A percentile compares a stretch with the other conserved stretches of the same genome.
phyloP scores from a whole-genome alignment of 2,329 filamentous ascomycete species.

The Bertia moriformis region DNA sequence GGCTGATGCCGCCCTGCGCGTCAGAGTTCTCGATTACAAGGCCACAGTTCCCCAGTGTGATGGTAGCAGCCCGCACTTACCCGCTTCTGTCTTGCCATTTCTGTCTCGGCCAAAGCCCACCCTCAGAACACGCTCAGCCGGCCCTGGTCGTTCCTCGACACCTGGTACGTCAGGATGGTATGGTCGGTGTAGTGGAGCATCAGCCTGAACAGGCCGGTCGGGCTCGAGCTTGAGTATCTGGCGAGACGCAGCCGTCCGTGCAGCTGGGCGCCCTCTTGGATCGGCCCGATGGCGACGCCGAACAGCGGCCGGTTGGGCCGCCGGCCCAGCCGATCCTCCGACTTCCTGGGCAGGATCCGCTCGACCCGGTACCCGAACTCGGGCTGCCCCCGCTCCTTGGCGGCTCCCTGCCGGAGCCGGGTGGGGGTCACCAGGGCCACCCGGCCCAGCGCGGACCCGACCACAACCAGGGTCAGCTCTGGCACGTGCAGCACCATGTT shows the following conservation, averaged over 20 bases:
- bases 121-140: no score
- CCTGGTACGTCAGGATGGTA: conserved; percentile 55
- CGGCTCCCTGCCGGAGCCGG: conserved; percentile 13
- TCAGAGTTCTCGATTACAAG: no score
- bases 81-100: no score
- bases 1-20: no score
- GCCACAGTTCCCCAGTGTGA: no score
- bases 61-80: no score
- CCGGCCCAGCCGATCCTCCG: conserved; percentile 27
- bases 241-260: conserved; percentile 4
- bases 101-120: no score
- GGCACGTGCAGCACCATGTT: conserved; percentile 52
- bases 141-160: conserved; percentile 34
- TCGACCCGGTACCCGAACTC: conserved; percentile 37
- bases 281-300: conserved; percentile 53
- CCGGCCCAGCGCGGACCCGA: conserved; percentile 52
- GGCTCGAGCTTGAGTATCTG: no score
- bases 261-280: conserved; percentile 14
- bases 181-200: conserved; percentile 62
- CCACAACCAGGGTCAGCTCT: conserved; percentile 53
- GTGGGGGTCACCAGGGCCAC: conserved; percentile 50
- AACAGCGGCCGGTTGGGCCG: conserved; percentile 37
- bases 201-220: no score
- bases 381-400: conserved; percentile 10
- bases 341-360: conserved; percentile 28